Base-by-base conservation (phyloP, 345 rosid genomes). In the Stellera chamaejasme region DNA sequence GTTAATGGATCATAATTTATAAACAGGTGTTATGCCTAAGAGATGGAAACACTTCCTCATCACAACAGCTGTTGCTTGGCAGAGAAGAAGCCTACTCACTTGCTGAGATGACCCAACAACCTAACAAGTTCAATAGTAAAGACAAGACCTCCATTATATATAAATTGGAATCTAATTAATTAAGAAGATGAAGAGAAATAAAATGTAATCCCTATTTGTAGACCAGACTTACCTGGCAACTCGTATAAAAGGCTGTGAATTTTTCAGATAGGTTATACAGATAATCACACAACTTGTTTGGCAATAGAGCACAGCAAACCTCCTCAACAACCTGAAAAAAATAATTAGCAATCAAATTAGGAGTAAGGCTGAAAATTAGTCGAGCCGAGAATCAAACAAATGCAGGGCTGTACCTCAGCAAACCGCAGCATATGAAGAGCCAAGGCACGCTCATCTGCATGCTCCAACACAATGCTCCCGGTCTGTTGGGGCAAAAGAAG, bases 1-100 rank as follows among this genome's bases (percentile, higher is more conserved):
- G 7, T 32, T 32, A 32, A 19, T 19, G 23, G 23, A 19, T 80
- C 70, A 89, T 65, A 90, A 80, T 81, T 83, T 89, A 84, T 84
- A 83, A 61, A 93, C 93, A 3, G 97, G 95, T 15, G 65, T 75
- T 51, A 93, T 82, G 53, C 97, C 96, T 23, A 89, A 88, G 43
- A 93, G 95, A 59, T 74, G 67, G 69, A 93, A 89, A 76, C 96
- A 89, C 75, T 87, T 82, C 58, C 96, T 57, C 96, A 93, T 93
- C 4, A 89, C 99, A 28, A 72, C 70, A 0, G 97, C 99, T 0
- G 97, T 81, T 59, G 97, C 97, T 80, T 89, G 92, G 44, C 97
- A 89, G 5, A 93, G 74, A 52, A 93, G 66, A 48, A 89, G 80
- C 60, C 97, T 77, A 56, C 97, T 87, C 26, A 88, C 75, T 70